Base-by-base conservation (phyloP, 306 rosid species). In the Psophocarpus tetragonolobus region DNA sequence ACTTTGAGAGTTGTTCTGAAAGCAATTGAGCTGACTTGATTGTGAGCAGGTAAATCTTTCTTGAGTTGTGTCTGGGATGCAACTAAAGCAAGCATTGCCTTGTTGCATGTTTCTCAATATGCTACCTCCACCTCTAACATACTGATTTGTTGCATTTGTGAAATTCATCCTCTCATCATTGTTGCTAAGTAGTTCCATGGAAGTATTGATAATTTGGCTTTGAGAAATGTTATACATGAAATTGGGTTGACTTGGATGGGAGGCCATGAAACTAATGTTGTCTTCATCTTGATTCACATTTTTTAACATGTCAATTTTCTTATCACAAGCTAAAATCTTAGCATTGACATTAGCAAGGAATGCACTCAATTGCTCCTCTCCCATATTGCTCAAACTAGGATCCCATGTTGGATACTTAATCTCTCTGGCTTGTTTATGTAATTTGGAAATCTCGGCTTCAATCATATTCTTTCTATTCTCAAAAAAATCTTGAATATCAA, bases 301-400 rank as follows among this genome's bases (percentile, higher is more conserved):
- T 20, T 80, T 77, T 39, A 80, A 10, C 79, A 36, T 23, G 8
- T 36, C 61, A 8, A 79, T 75, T 21, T 67, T 72, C 4, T 39
- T 10, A 3, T 4, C n/a, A 8, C 73, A 81, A 4, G 24, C 79
- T 36, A 15, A 58, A 41, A 83, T 50, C 39, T 80, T 83, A 0
- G 36, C 15, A 77, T 72, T 70, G 68, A 83, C 10, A 0, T 24
- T 3, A 14, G 17, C 17, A 32, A 63, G 58, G 1, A 80, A 71
- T 27, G 5, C 2, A 17, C 23, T 54, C 4, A 73, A 29, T 2
- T 80, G 70, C 4, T 73, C 56, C 26, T 51, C 71, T 0, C 36
- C 44, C 2, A 83, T 13, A 7, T 8, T 8, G 0, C 24, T 21
- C 5, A 80, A 80, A 83, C 61, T 15, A 57, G 3, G n/a, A n/a